phyloP scores from a whole-genome alignment of 1,284 basidiomycete species.

The Sporisorium scitamineum region DNA sequence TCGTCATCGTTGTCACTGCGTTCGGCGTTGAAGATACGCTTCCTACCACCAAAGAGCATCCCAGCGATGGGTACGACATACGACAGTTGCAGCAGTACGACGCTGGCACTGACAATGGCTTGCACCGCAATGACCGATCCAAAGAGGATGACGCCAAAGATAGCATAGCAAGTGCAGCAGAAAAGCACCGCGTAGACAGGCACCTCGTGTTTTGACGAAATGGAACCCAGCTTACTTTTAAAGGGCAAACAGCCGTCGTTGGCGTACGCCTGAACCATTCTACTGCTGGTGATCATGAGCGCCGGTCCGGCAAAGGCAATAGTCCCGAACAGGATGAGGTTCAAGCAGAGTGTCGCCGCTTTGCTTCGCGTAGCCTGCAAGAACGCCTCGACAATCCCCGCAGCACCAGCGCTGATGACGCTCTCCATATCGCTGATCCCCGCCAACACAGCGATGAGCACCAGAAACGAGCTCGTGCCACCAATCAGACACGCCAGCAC shows the following conservation, averaged over 20 bases:
- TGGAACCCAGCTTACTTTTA: constrained; percentile 14
- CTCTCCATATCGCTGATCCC: constrained; percentile 36
- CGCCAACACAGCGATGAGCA: constrained; percentile 36
- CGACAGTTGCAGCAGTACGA: constrained; percentile 38
- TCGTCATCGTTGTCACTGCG: constrained; percentile 2
- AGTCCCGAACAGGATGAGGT: constrained; percentile 28
- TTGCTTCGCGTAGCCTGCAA: constrained; percentile 27
- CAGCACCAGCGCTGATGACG: constrained; percentile 32
- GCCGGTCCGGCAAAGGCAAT: constrained; percentile 41
- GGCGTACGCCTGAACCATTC: constrained; percentile 47
- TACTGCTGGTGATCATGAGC: constrained; percentile 33
- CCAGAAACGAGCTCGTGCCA: constrained; percentile 24
- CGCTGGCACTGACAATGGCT: constrained; percentile 36
- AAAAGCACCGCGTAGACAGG: constrained; percentile 38
- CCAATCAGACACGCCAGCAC: constrained; percentile 43
- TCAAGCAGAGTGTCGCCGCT: constrained; percentile 24
- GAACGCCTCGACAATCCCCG: constrained; percentile 34
- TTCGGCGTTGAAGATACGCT: constrained; percentile 17
- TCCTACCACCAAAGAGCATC: constrained; percentile 38
- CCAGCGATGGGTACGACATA: constrained; percentile 36
- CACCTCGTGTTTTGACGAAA: constrained; percentile 32
- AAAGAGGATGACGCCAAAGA: constrained; percentile 45
- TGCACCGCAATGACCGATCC: constrained; percentile 36
- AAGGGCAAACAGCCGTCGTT: constrained; percentile 41
- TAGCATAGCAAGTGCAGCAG: constrained; percentile 17